These are phyloP conservation scores for Sesbania bispinosa DNA, from an alignment of 306 rosid genomes.

Conservation along the genomic window DNA sequence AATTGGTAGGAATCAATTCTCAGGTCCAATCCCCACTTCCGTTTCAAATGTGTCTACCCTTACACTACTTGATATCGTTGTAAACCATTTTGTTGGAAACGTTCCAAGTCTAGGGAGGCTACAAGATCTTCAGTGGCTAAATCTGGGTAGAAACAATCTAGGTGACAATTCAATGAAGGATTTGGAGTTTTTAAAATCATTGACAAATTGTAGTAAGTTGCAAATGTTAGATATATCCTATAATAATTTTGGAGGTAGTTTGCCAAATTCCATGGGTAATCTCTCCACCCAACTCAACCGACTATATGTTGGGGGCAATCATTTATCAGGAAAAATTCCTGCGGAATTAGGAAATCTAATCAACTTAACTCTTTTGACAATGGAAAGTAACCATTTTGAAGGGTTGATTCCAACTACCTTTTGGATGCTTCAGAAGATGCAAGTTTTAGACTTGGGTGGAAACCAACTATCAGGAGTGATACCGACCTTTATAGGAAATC, in stretches of 20 bases:
- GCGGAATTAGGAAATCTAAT: slow-evolving; percentile 17
- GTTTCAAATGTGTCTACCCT: slow-evolving; percentile 24
- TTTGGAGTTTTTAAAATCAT: slow-evolving; percentile 18
- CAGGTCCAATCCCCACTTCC: slow-evolving; percentile 14
- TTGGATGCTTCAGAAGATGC: slow-evolving; percentile 17
- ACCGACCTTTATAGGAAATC: slow-evolving; percentile 20
- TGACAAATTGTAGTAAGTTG: slow-evolving; percentile 30
- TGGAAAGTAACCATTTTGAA: background rate
- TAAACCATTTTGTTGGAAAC: slow-evolving; percentile 8
- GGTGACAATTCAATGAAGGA: slow-evolving; percentile 28
- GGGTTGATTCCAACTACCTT: slow-evolving; percentile 28
- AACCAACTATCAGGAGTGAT: slow-evolving; percentile 27
- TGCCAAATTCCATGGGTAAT: slow-evolving; percentile 20
- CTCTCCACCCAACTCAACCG: slow-evolving; percentile 4
- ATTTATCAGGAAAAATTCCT: slow-evolving; percentile 24
- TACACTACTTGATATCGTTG: fast-evolving
- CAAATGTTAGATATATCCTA: fast-evolving
- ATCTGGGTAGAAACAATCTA: background rate
- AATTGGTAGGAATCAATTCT: no score
- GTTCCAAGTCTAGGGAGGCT: slow-evolving; percentile 24
- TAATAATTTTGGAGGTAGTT: slow-evolving; percentile 35
- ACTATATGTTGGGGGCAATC: background rate
- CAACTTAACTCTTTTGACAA: background rate
- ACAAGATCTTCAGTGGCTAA: fast-evolving
- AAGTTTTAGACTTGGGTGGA: fast-evolving